Percentiles rank a stretch among this genome's conserved stretches.
Conservation (phyloP, 805 yeast genomes). For the Blastobotrys attinorum region DNA sequence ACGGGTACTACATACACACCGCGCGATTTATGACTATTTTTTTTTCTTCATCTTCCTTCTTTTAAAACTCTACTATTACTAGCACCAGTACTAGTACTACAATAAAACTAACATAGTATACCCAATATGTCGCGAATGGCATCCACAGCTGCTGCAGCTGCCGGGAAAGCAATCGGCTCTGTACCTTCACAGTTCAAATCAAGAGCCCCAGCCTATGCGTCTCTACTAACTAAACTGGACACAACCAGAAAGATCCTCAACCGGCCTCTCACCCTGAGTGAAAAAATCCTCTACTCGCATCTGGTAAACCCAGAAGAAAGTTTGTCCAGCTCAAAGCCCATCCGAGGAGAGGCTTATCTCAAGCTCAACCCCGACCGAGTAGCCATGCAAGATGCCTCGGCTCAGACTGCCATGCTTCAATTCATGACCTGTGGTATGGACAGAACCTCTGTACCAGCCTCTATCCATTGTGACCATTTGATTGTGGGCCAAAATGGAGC, state of each 20-base stretch:
- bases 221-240: conserved; percentile 55
- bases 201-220: conserved; percentile 83
- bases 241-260: conserved; percentile 60
- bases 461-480: conserved; percentile 97
- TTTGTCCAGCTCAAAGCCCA: conserved; percentile 42
- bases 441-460: conserved; percentile 83
- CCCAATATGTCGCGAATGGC: background rate
- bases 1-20: no score
- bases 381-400: conserved; percentile 99
- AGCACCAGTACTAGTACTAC: no score
- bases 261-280: conserved; percentile 84
- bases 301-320: conserved; percentile 80
- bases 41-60: background rate
- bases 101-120: no score
- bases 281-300: conserved; percentile 90
- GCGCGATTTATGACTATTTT: background rate
- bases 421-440: conserved; percentile 95
- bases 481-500: conserved; percentile 97
- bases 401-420: conserved; percentile 97
- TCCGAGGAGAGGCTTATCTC: conserved; percentile 84
- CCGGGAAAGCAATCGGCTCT: background rate
- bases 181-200: conserved; percentile 40
- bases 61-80: background rate
- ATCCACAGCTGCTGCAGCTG: background rate
- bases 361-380: conserved; percentile 96